Percentiles rank a stretch among this genome's conserved stretches.
Evolutionary conservation across 768 basidiomycete species (phyloP).

Genomic region (Atractiella rhizophila): DNA sequence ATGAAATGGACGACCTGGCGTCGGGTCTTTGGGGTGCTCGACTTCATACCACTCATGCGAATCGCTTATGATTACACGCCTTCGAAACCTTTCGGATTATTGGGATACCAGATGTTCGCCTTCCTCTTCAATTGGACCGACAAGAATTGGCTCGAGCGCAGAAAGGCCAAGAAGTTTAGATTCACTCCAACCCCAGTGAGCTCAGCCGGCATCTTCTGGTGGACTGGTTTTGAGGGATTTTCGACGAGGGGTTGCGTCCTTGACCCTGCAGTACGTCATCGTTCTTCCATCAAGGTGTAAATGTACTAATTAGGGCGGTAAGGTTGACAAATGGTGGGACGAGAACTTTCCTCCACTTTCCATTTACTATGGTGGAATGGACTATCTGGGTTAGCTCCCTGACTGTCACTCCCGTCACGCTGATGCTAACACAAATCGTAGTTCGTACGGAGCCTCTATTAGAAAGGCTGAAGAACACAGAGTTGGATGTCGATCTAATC

Average conservation of each 20-base stretch:
- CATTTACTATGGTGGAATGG: slow-evolving; percentile 25
- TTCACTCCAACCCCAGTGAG: slow-evolving; percentile 30
- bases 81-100: slow-evolving; percentile 23
- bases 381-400: slow-evolving; percentile 20
- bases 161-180: slow-evolving; percentile 30
- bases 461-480: slow-evolving; percentile 25
- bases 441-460: slow-evolving; percentile 27
- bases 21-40: slow-evolving; percentile 27
- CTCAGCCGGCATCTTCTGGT: slow-evolving; percentile 25
- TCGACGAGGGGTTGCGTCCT: slow-evolving; percentile 24
- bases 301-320: neutral
- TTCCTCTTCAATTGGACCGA: slow-evolving; percentile 30
- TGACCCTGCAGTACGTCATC: slow-evolving; percentile 9
- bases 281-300: no score
- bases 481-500: slow-evolving; percentile 25
- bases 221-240: slow-evolving; percentile 29
- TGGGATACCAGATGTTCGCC: slow-evolving; percentile 29
- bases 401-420: neutral
- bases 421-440: slow-evolving; percentile 1
- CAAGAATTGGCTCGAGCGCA: slow-evolving; percentile 26
- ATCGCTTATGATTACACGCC: slow-evolving; percentile 27
- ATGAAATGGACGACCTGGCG: slow-evolving; percentile 29
- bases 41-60: slow-evolving; percentile 31
- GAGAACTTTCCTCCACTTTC: slow-evolving; percentile 27
- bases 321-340: slow-evolving; percentile 27